phyloP scores from a whole-genome alignment of 2,329 filamentous ascomycete genomes.

The Penicillium sp. region DNA sequence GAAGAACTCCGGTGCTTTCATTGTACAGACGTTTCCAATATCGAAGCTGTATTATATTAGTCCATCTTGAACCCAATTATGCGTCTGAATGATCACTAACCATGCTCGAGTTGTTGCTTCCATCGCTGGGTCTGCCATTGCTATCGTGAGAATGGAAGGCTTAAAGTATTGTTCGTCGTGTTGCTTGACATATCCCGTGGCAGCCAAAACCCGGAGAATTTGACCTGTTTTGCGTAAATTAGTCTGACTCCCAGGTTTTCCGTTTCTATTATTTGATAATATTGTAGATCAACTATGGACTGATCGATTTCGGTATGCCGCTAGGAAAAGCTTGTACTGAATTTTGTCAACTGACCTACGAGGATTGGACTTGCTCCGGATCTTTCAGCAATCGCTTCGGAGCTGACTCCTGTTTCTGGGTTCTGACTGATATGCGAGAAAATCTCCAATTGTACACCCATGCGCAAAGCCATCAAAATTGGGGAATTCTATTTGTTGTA shows the following conservation, averaged over 20 bases:
- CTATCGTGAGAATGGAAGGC: slow-evolving; percentile 21
- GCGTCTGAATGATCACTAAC: not conserved
- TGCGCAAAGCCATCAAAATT: not conserved
- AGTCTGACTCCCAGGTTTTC: no score
- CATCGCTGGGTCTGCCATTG: slow-evolving; percentile 23
- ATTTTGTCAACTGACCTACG: slow-evolving; percentile 14
- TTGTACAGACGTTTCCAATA: slow-evolving; percentile 7
- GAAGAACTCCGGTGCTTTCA: slow-evolving; percentile 23
- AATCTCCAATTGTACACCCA: not conserved
- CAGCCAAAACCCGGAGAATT: slow-evolving; percentile 20
- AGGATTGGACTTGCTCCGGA: not conserved
- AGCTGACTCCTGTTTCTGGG: not conserved
- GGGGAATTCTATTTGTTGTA: not conserved
- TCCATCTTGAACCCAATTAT: not conserved
- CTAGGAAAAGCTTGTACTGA: not conserved
- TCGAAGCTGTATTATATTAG: slow-evolving; percentile 10
- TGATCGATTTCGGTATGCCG: no score
- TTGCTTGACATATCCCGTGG: slow-evolving; percentile 21
- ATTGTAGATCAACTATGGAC: no score
- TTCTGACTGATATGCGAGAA: not conserved
- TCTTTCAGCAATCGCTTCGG: not conserved
- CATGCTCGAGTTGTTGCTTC: slow-evolving; percentile 22
- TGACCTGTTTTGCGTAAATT: no score
- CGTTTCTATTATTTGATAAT: no score
- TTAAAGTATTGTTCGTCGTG: slow-evolving; percentile 24